phyloP scores from a whole-genome alignment of 306 rosid genomes.

The Biancaea sappan region DNA sequence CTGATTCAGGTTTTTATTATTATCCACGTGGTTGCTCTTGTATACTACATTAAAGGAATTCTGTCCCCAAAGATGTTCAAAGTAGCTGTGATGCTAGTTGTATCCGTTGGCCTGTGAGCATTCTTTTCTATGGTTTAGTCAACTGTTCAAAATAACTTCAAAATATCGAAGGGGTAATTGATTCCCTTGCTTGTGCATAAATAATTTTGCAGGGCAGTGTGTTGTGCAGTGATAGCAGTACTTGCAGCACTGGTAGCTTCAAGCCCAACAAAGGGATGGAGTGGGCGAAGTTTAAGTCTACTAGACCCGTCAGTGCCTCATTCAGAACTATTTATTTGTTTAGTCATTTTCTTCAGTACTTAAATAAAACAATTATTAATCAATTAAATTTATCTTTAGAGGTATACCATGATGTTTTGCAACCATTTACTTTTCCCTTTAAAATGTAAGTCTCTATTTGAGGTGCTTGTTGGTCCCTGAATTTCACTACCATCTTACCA shows the following conservation, averaged over 20 bases:
- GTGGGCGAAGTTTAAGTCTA: conserved; percentile 96
- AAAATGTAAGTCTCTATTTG: conserved; percentile 17
- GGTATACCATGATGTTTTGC: background rate
- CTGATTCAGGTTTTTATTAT: conserved; percentile 83
- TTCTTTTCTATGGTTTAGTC: conserved; percentile 32
- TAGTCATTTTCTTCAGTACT: conserved; percentile 22
- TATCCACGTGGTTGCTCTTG: conserved; percentile 94
- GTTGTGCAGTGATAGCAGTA: conserved; percentile 71
- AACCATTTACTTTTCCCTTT: background rate
- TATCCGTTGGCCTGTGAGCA: conserved; percentile 87
- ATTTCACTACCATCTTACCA: conserved; percentile 12
- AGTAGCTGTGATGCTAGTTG: conserved; percentile 79
- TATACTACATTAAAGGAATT: conserved; percentile 84
- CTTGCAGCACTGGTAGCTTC: conserved; percentile 91
- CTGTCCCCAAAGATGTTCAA: conserved; percentile 93
- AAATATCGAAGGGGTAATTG: conserved; percentile 28
- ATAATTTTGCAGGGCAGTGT: conserved; percentile 69
- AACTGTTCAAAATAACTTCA: conserved; percentile 26
- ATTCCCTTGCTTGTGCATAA: conserved; percentile 30
- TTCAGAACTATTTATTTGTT: conserved; percentile 34
- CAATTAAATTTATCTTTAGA: conserved; percentile 3
- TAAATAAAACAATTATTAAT: background rate
- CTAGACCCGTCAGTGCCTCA: conserved; percentile 82
- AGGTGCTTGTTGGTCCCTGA: conserved; percentile 28
- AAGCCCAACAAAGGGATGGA: conserved; percentile 98